Evolutionary conservation across 352 stramenopile species (phyloP).

Genomic region (Phytophthora pseudosyringae): DNA sequence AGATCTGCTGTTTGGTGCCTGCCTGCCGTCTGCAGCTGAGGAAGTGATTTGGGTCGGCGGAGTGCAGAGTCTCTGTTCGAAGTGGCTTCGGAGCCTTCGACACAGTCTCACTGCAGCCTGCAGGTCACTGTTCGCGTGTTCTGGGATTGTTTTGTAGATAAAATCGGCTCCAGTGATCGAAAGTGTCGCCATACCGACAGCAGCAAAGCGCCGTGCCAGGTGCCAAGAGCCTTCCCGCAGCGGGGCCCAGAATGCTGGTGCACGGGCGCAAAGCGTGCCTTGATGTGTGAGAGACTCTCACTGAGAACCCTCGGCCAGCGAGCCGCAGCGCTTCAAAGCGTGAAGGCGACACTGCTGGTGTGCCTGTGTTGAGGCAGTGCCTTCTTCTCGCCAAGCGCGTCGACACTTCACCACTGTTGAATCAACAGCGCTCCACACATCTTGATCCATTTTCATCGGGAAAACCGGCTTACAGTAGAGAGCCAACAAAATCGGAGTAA

Average conservation of each 20-base stretch:
- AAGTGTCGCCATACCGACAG: constrained; percentile 26
- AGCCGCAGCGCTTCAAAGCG: constrained; percentile 9
- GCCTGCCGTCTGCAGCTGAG: constrained; percentile 28
- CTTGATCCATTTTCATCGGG: constrained; percentile 22
- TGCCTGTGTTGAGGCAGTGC: neutral
- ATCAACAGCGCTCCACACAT: constrained; percentile 12
- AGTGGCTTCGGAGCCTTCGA: constrained; percentile 18
- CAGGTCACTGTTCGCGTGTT: constrained; percentile 29
- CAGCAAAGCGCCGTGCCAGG: neutral
- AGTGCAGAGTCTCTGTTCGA: constrained; percentile 11
- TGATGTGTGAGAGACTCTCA: too few relatives aligned
- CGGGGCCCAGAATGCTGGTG: neutral
- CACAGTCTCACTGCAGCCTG: neutral
- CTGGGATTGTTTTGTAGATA: constrained; percentile 32
- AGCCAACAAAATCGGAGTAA: neutral
- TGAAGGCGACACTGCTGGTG: neutral
- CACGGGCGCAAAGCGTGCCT: constrained; percentile 13
- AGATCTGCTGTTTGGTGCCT: neutral
- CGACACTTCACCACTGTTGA: neutral
- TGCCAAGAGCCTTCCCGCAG: constrained; percentile 18
- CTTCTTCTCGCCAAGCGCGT: constrained; percentile 5
- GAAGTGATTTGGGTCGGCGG: constrained; percentile 35
- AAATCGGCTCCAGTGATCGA: constrained; percentile 31
- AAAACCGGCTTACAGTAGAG: constrained; percentile 13
- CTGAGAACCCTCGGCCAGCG: constrained; percentile 25